Evolutionary conservation across 1,284 basidiomycete species (phyloP).

Genomic region (Bondarzewia mesenterica): DNA sequence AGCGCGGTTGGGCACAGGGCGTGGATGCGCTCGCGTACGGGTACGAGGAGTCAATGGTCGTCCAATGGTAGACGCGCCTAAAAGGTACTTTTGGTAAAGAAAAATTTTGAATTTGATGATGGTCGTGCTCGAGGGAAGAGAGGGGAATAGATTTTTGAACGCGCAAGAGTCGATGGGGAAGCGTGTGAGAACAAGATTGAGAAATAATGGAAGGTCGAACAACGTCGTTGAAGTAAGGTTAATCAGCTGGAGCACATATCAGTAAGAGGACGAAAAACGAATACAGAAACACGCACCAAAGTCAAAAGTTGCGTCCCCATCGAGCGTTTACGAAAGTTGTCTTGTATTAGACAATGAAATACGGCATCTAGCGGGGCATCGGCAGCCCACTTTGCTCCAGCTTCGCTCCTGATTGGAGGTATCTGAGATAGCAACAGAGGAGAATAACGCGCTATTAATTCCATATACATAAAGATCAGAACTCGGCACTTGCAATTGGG

Average conservation of each 20-base stretch:
- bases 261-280: slow-evolving; percentile 6
- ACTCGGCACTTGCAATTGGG: not conserved
- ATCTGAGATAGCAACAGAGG: slow-evolving; percentile 56
- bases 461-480: not conserved
- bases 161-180: slow-evolving; percentile 29
- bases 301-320: slow-evolving; percentile 44
- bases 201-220: slow-evolving; percentile 42
- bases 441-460: slow-evolving; percentile 42
- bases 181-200: slow-evolving; percentile 37
- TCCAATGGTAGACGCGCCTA: slow-evolving; percentile 2
- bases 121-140: slow-evolving; percentile 30
- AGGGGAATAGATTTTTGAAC: slow-evolving; percentile 31
- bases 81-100: slow-evolving; percentile 33
- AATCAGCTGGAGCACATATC: slow-evolving; percentile 34
- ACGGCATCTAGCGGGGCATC: slow-evolving; percentile 48
- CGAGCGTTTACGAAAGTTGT: slow-evolving; percentile 27
- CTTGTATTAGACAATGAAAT: slow-evolving; percentile 41
- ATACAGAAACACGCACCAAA: slow-evolving; percentile 29
- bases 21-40: slow-evolving; percentile 10
- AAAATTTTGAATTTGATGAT: slow-evolving; percentile 40
- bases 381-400: slow-evolving; percentile 47
- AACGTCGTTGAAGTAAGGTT: slow-evolving; percentile 40
- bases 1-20: slow-evolving; percentile 8
- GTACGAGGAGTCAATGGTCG: not conserved
- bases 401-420: slow-evolving; percentile 43